Evolutionary conservation across 108 stramenopile species (phyloP).

Genomic region (Nannochloropsis oceanica): DNA sequence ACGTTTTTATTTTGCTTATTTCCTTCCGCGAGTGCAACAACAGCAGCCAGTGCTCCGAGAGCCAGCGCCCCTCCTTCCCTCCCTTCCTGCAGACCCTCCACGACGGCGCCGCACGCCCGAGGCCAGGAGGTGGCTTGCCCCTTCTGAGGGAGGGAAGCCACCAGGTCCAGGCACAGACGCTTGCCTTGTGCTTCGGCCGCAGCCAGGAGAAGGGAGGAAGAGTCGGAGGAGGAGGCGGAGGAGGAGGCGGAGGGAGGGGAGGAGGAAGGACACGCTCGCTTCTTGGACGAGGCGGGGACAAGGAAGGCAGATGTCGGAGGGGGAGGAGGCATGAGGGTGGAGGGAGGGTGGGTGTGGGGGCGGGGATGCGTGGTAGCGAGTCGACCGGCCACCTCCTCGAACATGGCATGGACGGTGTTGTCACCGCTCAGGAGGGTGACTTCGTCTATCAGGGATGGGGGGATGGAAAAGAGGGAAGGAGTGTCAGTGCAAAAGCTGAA

Average conservation of each 20-base stretch:
- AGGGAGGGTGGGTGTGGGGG: neutral
- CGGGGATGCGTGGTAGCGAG: neutral
- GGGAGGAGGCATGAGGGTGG: neutral
- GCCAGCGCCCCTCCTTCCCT: neutral
- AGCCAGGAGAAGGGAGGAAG: neutral
- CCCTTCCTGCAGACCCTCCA: neutral
- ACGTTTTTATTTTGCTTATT: neutral
- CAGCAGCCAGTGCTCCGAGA: neutral
- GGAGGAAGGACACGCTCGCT: neutral
- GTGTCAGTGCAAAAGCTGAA: neutral
- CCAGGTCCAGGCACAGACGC: neutral
- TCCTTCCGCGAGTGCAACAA: neutral
- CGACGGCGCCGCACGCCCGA: neutral
- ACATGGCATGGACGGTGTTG: neutral
- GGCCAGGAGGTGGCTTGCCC: neutral
- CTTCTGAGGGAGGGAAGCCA: neutral
- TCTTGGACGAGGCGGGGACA: neutral
- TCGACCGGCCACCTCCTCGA: neutral
- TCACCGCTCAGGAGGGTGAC: neutral
- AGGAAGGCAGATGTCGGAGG: neutral
- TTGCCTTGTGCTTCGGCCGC: neutral
- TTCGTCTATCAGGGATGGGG: neutral
- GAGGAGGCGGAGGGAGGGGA: neutral
- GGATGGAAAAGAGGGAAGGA: neutral
- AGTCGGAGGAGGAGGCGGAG: neutral